These are phyloP conservation scores for Pleurotus tuoliensis DNA, from an alignment of 768 basidiomycete genomes.

Conservation along the genomic window DNA sequence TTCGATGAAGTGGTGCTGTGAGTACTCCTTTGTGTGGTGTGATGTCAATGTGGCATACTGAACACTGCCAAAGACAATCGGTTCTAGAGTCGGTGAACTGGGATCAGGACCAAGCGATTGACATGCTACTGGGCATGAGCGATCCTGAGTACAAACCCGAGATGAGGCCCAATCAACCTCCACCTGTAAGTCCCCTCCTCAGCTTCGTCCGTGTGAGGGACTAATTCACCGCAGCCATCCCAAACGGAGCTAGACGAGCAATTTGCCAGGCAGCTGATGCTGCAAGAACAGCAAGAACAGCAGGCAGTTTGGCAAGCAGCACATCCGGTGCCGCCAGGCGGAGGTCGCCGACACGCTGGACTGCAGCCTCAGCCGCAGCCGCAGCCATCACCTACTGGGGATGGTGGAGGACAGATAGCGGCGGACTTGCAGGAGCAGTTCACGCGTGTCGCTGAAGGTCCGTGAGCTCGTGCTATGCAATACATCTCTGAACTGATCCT, in stretches of 20 bases:
- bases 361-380: slow-evolving; percentile 10
- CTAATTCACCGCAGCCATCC: slow-evolving; percentile 24
- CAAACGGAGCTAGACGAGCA: slow-evolving; percentile 79
- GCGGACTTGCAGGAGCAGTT: slow-evolving; percentile 73
- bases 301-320: slow-evolving; percentile 32
- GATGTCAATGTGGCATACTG: not conserved
- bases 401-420: slow-evolving; percentile 46
- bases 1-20: slow-evolving; percentile 74
- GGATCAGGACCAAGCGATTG: slow-evolving; percentile 72
- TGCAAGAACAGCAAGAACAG: slow-evolving; percentile 53
- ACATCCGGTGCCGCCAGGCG: slow-evolving; percentile 12
- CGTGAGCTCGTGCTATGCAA: slow-evolving; percentile 19
- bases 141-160: slow-evolving; percentile 62
- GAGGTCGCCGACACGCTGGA: slow-evolving; percentile 15
- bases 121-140: slow-evolving; percentile 78
- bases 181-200: not conserved
- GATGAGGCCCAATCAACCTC: not conserved
- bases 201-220: not conserved
- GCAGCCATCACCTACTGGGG: slow-evolving; percentile 20
- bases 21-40: slow-evolving; percentile 17
- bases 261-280: slow-evolving; percentile 65
- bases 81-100: slow-evolving; percentile 72
- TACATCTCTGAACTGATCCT: not conserved
- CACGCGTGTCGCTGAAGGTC: slow-evolving; percentile 75
- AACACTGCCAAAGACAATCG: slow-evolving; percentile 40